phyloP scores from a whole-genome alignment of 371 early-diverging fungal genomes.

The Capniomyces stellatus region DNA sequence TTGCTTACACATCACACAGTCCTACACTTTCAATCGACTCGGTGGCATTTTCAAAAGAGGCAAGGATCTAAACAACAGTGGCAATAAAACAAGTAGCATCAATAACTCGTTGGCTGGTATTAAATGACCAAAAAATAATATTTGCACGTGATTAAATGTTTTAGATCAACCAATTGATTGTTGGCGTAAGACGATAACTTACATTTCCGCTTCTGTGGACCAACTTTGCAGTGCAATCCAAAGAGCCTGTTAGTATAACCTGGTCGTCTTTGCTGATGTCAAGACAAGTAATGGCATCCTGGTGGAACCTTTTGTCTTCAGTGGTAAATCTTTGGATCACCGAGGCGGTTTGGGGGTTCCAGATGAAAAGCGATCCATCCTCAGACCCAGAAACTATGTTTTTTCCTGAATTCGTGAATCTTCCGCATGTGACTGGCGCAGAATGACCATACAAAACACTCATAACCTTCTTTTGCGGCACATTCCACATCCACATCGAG shows the following conservation, averaged over 20 bases:
- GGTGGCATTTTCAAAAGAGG: conserved; percentile 34
- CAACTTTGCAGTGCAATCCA: conserved; percentile 56
- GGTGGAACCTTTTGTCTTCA: conserved; percentile 76
- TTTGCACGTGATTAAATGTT: too few relatives aligned
- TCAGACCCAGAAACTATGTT: conserved; percentile 69
- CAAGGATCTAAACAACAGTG: conserved; percentile 9
- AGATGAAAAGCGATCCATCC: conserved; percentile 65
- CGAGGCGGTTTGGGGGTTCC: conserved; percentile 81
- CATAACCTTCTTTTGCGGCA: conserved; percentile 78
- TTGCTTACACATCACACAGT: conserved; percentile 61
- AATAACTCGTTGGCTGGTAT: background rate
- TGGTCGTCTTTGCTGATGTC: conserved; percentile 54
- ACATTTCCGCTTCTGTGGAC: conserved; percentile 21
- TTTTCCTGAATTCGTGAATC: conserved; percentile 80
- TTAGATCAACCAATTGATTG: too few relatives aligned
- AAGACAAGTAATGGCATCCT: conserved; percentile 56
- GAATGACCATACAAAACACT: conserved; percentile 81
- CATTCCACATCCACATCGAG: conserved; percentile 88
- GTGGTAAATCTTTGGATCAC: conserved; percentile 35
- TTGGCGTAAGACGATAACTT: background rate
- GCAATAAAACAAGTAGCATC: background rate
- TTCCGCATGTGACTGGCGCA: conserved; percentile 65
- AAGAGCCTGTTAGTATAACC: conserved; percentile 61
- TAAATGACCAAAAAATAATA: background rate
- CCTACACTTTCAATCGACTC: conserved; percentile 80